A percentile compares a stretch with the other conserved stretches of the same genome.
phyloP scores from a whole-genome alignment of 352 stramenopile species.

The Pythium rhizo-oryzae region DNA sequence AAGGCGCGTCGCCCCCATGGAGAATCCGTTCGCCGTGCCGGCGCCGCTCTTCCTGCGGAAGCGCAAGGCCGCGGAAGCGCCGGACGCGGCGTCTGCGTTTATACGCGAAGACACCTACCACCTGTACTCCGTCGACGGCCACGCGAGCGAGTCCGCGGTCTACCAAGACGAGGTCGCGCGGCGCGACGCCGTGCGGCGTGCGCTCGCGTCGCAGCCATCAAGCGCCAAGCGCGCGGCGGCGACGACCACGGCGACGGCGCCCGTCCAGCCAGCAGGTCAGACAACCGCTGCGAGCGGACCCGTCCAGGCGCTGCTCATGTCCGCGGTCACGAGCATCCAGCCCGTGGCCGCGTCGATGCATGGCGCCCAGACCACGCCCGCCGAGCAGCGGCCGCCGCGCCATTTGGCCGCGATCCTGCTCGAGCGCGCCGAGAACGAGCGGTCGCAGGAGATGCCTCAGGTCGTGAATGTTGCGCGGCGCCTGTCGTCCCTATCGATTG shows the following conservation, averaged over 20 bases:
- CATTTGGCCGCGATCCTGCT: slow-evolving; percentile 41
- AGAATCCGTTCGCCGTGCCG: slow-evolving; percentile 56
- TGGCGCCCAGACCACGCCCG: not conserved
- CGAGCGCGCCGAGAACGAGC: slow-evolving; percentile 30
- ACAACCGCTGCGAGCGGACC: too few relatives aligned
- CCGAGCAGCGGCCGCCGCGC: not conserved
- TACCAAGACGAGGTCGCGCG: slow-evolving; percentile 16
- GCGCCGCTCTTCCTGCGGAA: slow-evolving; percentile 48
- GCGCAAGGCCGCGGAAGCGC: slow-evolving; percentile 26
- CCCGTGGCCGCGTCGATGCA: too few relatives aligned
- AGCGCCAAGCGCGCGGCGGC: not conserved
- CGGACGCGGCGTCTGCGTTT: slow-evolving; percentile 17
- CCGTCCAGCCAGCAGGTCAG: too few relatives aligned
- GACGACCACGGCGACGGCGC: not conserved
- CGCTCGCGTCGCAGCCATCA: not conserved
- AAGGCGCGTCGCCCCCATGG: slow-evolving; percentile 10
- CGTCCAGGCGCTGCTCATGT: not conserved
- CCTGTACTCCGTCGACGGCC: slow-evolving; percentile 22
- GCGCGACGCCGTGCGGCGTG: slow-evolving; percentile 9
- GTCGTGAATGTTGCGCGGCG: slow-evolving; percentile 41
- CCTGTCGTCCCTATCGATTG: slow-evolving; percentile 50
- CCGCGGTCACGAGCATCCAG: slow-evolving; percentile 15
- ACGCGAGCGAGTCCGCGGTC: slow-evolving; percentile 19
- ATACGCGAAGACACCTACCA: slow-evolving; percentile 46
- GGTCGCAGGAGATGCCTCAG: slow-evolving; percentile 21